A percentile compares a stretch with the other conserved stretches of the same genome.
These are phyloP conservation scores for Calonectria hawksworthii DNA, from an alignment of 2,329 filamentous ascomycete species.

Conservation along the genomic window DNA sequence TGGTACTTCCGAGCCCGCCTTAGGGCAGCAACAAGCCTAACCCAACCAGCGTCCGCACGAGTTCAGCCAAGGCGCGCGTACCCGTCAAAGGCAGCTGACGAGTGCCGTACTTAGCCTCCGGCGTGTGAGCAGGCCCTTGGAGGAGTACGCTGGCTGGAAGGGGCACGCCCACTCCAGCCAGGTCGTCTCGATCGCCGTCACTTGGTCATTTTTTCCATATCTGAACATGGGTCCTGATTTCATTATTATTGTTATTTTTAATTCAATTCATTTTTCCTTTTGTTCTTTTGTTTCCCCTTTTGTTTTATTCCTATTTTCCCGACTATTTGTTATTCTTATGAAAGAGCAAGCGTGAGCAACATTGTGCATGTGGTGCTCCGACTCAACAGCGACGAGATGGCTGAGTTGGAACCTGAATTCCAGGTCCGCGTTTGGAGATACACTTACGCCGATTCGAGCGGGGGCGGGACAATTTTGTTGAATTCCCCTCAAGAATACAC, in stretches of 20 bases:
- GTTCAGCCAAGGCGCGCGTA: neutral
- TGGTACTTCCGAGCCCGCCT: neutral
- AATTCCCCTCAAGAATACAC: constrained; percentile 28
- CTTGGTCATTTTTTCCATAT: neutral
- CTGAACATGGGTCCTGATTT: neutral
- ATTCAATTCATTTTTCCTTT: neutral
- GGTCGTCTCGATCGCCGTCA: neutral
- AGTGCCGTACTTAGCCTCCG: neutral
- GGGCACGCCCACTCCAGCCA: neutral
- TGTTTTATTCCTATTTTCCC: neutral
- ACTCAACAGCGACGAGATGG: constrained; percentile 20
- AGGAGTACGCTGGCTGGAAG: neutral
- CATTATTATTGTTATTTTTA: neutral
- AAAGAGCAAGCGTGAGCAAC: neutral
- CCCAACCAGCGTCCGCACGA: neutral
- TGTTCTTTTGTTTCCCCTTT: neutral
- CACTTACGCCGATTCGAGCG: constrained; percentile 23
- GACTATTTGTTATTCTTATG: neutral
- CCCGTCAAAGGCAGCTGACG: neutral
- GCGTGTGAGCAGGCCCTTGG: neutral
- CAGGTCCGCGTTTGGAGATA: constrained; percentile 34
- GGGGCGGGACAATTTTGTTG: constrained; percentile 23
- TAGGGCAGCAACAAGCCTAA: constrained; percentile 2
- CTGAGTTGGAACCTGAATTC: constrained; percentile 31
- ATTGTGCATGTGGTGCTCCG: neutral